Evolutionary conservation across 495 filamentous ascomycete species (phyloP), one percentile per base, ranked within the genome.

Genomic region (Penicillium malachiteum): DNA sequence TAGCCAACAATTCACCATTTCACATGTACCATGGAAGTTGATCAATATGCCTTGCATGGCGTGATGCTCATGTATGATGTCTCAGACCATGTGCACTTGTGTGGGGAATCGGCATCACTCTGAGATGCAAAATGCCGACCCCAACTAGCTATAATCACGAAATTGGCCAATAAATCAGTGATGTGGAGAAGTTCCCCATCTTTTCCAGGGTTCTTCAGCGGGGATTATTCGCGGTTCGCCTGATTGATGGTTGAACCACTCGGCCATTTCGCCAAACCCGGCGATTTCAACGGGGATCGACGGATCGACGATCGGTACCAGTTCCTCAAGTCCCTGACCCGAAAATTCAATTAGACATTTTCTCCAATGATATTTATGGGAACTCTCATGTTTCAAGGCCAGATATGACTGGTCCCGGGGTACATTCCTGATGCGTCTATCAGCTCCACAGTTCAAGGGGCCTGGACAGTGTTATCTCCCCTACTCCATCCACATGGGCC

Each of bases 221-320:
- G 43, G 14, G 26, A 14, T 31, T 13, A 13, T 14, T 33, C 1
- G 17, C 18, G 18, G 26, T 46, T 3, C 11, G 0, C 2, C 0
- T 14, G 7, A 11, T 13, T 53, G 42, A 52, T 43, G 43, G 35
- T 37, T 13, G 31, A 42, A 52, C 48, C 57, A 44, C 7, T 61
- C 54, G 50, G 50, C 11, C 41, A 6, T n/a, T 37, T 57, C 31
- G 26, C 46, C 54, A 57, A 48, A 54, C 41, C 48, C 54, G 59
- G 59, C 59, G 59, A 33, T 37, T n/a, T 39, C 45, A 57, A 57
- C 54, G 50, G 59, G 16, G 54, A 57, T 57, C 21, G 39, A 56
- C 26, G 44, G 53, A 60, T 56, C 48, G 35, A 54, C 58, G 32
- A 56, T 52, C 57, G 57, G 57, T 48, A 52, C 52, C 56, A 41